Evolutionary conservation across 2,329 filamentous ascomycete genomes (phyloP), one percentile per base, ranked within the genome.

Genomic region (Exophiala aquamarina): DNA sequence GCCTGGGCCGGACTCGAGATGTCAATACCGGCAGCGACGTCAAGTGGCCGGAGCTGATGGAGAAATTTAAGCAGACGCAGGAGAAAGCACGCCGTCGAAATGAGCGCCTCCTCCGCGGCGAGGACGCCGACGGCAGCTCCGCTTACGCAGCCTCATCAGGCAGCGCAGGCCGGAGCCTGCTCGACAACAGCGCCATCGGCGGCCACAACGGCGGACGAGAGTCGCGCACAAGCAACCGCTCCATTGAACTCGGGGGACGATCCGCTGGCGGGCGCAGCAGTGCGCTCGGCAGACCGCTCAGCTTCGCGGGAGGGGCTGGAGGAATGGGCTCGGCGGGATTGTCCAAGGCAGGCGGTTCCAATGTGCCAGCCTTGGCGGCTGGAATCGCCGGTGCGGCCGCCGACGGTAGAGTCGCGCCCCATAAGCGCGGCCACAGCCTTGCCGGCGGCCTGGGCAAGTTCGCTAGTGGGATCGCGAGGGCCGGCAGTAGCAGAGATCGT

Each of bases 21-120:
- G 41, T 43, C 20, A 26, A 35, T 20, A 21, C 36, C 18, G 15
- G 44, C 7, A 52, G 34, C 45, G 82, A 81, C 44, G 95, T 98
- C 59, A 85, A 87, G 45, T 98, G 93, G 93, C 82, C 80, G 2
- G 93, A 98, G 59, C 76, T 98, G 28, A 78, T 98, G 4, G 93
- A 98, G 56, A 95, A 96, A 63, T 98, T 98, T 70, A 87, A 88
- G 57, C 82, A 78, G 42, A 92, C 94, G 2, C 93, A 98, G 63
- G 93, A 98, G 58, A 83, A 82, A 50, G 87, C 91, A 4, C 80
- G 90, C 44, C 47, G 57, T 9, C 47, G 58, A 7, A 57, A 56
- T 37, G 52, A 58, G 44, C 43, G 50, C 11, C 44, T 55, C 4
- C 39, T 59, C 14, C 43, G 57, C 9, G 56, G 57, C 14, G 42